A percentile compares a stretch with the other conserved stretches of the same genome.
These are phyloP conservation scores for Phytophthora hybrid DNA, from an alignment of 352 stramenopile species.

Conservation along the genomic window DNA sequence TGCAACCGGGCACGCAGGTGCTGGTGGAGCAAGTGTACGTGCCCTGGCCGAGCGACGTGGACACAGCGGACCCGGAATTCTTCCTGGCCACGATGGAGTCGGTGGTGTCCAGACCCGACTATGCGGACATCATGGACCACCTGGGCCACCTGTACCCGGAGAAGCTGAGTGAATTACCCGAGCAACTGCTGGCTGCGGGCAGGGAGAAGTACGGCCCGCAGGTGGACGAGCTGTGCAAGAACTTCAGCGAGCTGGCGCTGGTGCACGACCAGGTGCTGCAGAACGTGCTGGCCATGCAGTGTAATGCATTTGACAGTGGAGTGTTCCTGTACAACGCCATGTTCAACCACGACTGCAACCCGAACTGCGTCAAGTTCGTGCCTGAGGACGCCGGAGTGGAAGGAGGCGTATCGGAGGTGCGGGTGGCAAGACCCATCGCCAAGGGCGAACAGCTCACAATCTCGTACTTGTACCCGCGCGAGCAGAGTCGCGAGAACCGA, in stretches of 20 bases:
- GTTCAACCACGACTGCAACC: conserved; percentile 95
- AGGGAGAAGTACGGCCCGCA: conserved; percentile 65
- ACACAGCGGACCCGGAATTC: conserved; percentile 79
- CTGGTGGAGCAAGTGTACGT: conserved; percentile 92
- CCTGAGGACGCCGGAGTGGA: conserved; percentile 49
- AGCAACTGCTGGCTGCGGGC: conserved; percentile 59
- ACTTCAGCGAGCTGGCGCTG: conserved; percentile 60
- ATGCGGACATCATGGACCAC: conserved; percentile 73
- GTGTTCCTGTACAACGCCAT: conserved; percentile 95
- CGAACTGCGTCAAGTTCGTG: conserved; percentile 96
- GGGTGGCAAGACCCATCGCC: conserved; percentile 82
- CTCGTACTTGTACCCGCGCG: conserved; percentile 93
- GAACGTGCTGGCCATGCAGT: conserved; percentile 92
- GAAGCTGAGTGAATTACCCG: conserved; percentile 74
- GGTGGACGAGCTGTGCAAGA: conserved; percentile 59
- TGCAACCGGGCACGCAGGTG: conserved; percentile 90
- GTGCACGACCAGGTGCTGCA: conserved; percentile 83
- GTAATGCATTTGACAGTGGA: conserved; percentile 95
- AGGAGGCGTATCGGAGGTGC: conserved; percentile 90
- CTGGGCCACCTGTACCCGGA: conserved; percentile 90
- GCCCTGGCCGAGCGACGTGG: conserved; percentile 89
- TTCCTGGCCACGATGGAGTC: conserved; percentile 91
- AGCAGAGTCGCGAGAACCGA: conserved; percentile 86
- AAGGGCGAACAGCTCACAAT: conserved; percentile 94
- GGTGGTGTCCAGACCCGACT: conserved; percentile 80